These are phyloP conservation scores for Aspergillus alliaceus DNA, from an alignment of 2,329 filamentous ascomycete species.

Conservation along the genomic window DNA sequence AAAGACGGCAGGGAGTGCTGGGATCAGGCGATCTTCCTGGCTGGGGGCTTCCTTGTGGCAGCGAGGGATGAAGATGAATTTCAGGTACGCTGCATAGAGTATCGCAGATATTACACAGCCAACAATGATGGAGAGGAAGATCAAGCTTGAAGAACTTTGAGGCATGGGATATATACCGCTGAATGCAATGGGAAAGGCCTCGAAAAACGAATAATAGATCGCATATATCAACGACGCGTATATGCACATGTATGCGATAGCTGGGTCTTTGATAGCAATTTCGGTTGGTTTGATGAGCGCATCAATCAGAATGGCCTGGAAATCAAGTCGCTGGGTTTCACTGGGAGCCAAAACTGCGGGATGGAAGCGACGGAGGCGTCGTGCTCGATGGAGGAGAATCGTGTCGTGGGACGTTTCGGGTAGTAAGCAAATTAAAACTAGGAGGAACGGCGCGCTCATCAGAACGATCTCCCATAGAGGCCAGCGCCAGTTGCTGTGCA, in stretches of 20 bases:
- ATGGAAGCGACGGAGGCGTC: neutral
- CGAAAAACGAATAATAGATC: slow-evolving; percentile 59
- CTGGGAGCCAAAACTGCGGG: neutral
- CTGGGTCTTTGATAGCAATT: slow-evolving; percentile 48
- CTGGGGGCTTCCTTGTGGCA: slow-evolving; percentile 27
- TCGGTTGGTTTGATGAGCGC: neutral
- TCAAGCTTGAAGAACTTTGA: slow-evolving; percentile 57
- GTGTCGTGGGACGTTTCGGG: slow-evolving; percentile 37
- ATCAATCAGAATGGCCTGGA: neutral
- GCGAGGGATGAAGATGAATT: neutral
- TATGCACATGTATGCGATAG: slow-evolving; percentile 62
- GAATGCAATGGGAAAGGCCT: slow-evolving; percentile 66
- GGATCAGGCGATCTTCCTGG: slow-evolving; percentile 51
- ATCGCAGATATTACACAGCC: neutral
- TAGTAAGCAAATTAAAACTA: slow-evolving; percentile 62
- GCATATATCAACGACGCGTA: slow-evolving; percentile 62
- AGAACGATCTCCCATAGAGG: slow-evolving; percentile 59
- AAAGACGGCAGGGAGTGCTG: slow-evolving; percentile 54
- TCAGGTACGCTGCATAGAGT: neutral
- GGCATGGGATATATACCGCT: slow-evolving; percentile 60
- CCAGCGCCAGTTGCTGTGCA: slow-evolving; percentile 57
- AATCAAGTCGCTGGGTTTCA: neutral
- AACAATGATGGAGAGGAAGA: slow-evolving; percentile 63
- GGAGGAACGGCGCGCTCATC: slow-evolving; percentile 58
- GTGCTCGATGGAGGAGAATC: neutral